Conservation (phyloP, 202 grass and related monocot species). For the Setaria viridis region DNA sequence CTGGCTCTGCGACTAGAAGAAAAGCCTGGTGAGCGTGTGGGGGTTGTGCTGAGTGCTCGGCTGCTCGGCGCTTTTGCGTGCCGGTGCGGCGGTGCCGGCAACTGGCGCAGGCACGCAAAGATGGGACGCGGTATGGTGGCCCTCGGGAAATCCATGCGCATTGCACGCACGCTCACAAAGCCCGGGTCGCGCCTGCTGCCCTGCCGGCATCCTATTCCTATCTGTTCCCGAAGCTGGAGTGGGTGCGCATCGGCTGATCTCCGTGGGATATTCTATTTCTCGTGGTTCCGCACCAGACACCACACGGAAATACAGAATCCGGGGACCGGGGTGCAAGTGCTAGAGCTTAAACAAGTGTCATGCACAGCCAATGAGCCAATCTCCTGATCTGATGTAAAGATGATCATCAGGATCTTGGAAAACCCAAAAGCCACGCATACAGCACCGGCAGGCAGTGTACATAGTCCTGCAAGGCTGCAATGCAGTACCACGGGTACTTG, state of each 20-base stretch:
- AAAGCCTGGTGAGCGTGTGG: not conserved
- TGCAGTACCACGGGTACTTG: not conserved
- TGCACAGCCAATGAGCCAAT: not conserved
- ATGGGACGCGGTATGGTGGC: constrained; percentile 27
- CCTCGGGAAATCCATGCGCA: not conserved
- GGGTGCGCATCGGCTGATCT: not conserved
- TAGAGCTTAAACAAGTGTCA: not conserved
- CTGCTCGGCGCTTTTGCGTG: not conserved
- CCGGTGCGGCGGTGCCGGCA: not conserved
- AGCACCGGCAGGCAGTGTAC: constrained; percentile 1
- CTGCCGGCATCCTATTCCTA: not conserved
- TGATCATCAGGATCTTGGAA: constrained; percentile 31
- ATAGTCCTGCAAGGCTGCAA: constrained; percentile 25
- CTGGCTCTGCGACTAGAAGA: not conserved
- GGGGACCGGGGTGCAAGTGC: not conserved
- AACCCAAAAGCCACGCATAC: constrained; percentile 18
- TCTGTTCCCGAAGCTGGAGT: constrained; percentile 34
- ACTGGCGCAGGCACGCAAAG: constrained; percentile 44
- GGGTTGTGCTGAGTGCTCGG: not conserved
- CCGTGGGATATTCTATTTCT: not conserved
- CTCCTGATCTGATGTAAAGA: constrained; percentile 30
- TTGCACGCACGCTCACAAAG: constrained; percentile 12
- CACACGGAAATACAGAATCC: not conserved
- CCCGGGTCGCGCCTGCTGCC: constrained; percentile 14
- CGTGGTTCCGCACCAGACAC: not conserved